Base-by-base conservation (phyloP, 2,329 filamentous ascomycete genomes). In the Dactylellina drechsleri region DNA sequence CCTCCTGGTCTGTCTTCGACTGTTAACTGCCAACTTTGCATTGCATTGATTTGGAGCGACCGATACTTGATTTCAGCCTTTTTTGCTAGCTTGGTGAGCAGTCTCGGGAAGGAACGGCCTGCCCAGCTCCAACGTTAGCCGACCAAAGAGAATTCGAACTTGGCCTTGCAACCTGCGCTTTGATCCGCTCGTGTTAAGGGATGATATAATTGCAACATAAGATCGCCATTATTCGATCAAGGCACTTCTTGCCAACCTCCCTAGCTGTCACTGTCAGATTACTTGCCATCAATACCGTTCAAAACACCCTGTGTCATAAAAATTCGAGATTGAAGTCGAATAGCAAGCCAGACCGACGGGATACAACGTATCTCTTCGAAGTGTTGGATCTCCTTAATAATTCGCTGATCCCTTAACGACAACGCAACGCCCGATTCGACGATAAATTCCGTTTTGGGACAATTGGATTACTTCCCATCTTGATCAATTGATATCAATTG, bases 51-150 rank as follows among this genome's bases (percentile, higher is more conserved):
- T 20, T 10, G 6, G 4, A 47, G 20, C 41, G 58, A 47, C 49
- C 40, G 36, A 66, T 56, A 49, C 61, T 36, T 16, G 61, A 13
- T 66, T 54, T 23, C 47, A 16, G 47, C 8, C 18, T 4, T 16
- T 50, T 56, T 18, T 28, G 45, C 59, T 62, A 59, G 43, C 20
- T 5, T 4, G 28, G n/a, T 62, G 43, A 54, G 16, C 6, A 15
- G 16, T 52, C 31, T 57, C 54, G 67, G 67, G 67, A 72, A 72
- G 60, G 53, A 72, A 57, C 59, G 67, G 61, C 36, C 52, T 62
- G 59, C 47, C n/a, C 45, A 41, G 40, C 54, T 58, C 56, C 65
- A 62, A 57, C 50, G 49, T 45, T 64, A 57, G 40, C 53, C 60
- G 52, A 54, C 43, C 49, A 45, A 60, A 40, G 43, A 52, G 49